Percentiles rank a stretch among this genome's conserved stretches.
These are phyloP conservation scores for Phaeosphaeriaceae sp. DNA, from an alignment of 2,329 filamentous ascomycete genomes.

Conservation along the genomic window DNA sequence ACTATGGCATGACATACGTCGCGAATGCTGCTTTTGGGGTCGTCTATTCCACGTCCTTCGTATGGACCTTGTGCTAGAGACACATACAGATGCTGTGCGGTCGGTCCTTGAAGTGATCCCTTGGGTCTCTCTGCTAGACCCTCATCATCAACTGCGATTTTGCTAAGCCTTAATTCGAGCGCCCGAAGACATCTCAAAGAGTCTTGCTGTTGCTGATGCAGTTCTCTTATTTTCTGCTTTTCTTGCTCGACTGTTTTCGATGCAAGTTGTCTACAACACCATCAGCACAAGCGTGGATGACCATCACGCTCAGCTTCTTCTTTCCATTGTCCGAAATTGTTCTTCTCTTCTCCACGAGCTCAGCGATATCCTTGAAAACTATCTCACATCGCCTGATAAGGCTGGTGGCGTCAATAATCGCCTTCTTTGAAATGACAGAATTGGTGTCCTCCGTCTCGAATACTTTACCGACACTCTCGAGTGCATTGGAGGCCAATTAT, in stretches of 20 bases:
- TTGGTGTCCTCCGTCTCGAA: constrained; percentile 24
- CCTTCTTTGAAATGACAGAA: constrained; percentile 27
- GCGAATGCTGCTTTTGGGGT: background rate
- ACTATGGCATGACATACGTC: background rate
- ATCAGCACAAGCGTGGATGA: constrained; percentile 13
- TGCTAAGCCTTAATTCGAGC: constrained; percentile 28
- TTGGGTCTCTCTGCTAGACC: constrained; percentile 20
- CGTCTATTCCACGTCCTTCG: background rate
- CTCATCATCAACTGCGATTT: constrained; percentile 22
- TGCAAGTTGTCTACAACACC: constrained; percentile 18
- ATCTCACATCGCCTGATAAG: constrained; percentile 34
- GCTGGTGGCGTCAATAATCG: constrained; percentile 29
- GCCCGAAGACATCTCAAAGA: constrained; percentile 28
- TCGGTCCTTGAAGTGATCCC: constrained; percentile 18
- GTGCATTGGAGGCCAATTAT: constrained; percentile 31
- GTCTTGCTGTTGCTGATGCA: constrained; percentile 37
- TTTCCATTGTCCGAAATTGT: constrained; percentile 23
- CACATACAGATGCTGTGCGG: constrained; percentile 20
- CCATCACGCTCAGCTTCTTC: constrained; percentile 19
- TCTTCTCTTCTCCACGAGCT: constrained; percentile 29
- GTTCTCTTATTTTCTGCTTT: constrained; percentile 32
- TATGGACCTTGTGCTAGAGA: background rate
- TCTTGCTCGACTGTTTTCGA: constrained; percentile 25
- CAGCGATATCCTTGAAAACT: constrained; percentile 34
- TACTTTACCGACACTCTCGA: constrained; percentile 30